Percentiles rank a stretch among this genome's conserved stretches.
Conservation (phyloP, 371 early-diverging fungal genomes). For the Amoeboaphelidium protococcarum region DNA sequence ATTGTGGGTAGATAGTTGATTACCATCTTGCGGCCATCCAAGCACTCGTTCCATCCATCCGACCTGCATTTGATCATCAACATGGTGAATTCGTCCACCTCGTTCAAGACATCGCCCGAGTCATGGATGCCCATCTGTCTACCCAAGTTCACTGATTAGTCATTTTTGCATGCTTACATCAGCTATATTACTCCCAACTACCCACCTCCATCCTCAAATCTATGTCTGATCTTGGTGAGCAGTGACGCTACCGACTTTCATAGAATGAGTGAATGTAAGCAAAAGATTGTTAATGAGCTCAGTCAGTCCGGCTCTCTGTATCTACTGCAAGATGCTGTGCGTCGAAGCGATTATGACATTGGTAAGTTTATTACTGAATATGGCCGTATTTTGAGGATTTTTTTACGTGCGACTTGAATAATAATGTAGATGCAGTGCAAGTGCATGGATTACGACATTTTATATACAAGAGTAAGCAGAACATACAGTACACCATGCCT, state of each 20-base stretch:
- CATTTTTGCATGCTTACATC: neutral
- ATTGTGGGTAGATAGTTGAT: neutral
- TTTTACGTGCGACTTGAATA: no score
- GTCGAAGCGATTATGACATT: no score
- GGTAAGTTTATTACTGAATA: no score
- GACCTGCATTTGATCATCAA: neutral
- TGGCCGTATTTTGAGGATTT: no score
- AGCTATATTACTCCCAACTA: neutral
- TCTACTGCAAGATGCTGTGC: neutral
- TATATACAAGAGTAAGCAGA: neutral
- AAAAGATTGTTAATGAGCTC: neutral
- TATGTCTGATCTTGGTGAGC: neutral
- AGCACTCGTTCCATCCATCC: neutral
- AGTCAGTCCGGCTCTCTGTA: neutral
- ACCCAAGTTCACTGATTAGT: neutral
- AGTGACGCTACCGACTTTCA: neutral
- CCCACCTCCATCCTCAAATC: neutral
- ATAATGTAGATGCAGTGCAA: no score
- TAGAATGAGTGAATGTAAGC: neutral
- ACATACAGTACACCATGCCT: neutral
- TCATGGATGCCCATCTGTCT: neutral
- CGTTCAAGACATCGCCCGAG: neutral
- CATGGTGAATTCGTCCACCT: neutral
- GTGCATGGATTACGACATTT: neutral
- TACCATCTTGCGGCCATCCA: neutral